These are phyloP conservation scores for Auxenochlorella pyrenoidosa DNA, from an alignment of 139 green algal species.

Conservation along the genomic window DNA sequence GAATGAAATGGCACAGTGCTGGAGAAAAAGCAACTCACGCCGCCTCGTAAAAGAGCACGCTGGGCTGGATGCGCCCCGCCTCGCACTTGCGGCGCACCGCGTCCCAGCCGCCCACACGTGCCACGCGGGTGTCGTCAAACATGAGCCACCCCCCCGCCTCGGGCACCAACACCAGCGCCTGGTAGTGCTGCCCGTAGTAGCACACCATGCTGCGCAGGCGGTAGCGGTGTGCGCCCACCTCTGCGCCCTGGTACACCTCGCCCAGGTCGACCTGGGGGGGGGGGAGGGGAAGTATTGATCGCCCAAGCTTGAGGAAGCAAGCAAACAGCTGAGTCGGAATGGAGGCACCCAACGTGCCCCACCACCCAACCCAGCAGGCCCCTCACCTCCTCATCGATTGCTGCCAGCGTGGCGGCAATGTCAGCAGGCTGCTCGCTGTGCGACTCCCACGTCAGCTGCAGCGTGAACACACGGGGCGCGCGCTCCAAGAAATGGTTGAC, in stretches of 20 bases:
- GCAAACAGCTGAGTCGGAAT: no score
- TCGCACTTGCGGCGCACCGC: constrained; percentile 71
- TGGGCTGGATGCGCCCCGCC: constrained; percentile 72
- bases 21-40: neutral
- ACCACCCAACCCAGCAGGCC: no score
- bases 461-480: constrained; percentile 61
- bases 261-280: constrained; percentile 32
- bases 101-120: constrained; percentile 63
- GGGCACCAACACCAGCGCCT: constrained; percentile 75
- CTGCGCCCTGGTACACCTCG: constrained; percentile 20
- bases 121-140: constrained; percentile 53
- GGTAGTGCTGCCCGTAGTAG: constrained; percentile 92
- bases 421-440: constrained; percentile 44
- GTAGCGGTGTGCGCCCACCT: constrained; percentile 49
- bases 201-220: constrained; percentile 82
- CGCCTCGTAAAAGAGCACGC: constrained; percentile 2
- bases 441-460: constrained; percentile 75
- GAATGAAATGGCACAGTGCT: neutral
- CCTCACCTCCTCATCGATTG: constrained; percentile 33
- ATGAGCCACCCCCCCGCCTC: constrained; percentile 74
- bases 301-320: neutral
- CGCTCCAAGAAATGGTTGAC: constrained; percentile 28
- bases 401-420: constrained; percentile 53
- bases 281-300: no score
- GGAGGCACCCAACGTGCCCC: no score